Evolutionary conservation across 805 yeast species (phyloP).

Genomic region (Cyberlindnera bimundalis): DNA sequence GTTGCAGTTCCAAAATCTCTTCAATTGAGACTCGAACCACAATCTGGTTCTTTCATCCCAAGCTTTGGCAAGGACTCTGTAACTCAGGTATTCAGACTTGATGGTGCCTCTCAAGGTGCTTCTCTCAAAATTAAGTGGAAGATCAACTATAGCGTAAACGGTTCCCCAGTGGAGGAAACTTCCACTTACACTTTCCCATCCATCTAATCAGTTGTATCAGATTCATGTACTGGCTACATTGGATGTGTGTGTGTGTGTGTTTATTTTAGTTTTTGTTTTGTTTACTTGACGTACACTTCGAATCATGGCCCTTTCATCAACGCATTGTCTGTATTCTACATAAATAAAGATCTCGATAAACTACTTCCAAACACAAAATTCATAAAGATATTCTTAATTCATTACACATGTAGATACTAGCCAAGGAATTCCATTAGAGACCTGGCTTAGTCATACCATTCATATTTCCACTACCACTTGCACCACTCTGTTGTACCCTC

Average conservation of each 20-base stretch:
- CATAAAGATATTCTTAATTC: slow-evolving; percentile 1
- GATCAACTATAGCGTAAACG: slow-evolving; percentile 49
- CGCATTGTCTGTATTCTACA: too few species aligned
- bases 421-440: background rate
- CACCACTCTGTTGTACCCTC: slow-evolving; percentile 18
- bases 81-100: slow-evolving; percentile 46
- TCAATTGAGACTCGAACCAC: slow-evolving; percentile 57
- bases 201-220: background rate
- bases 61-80: slow-evolving; percentile 48
- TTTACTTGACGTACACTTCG: too few species aligned
- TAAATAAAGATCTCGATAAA: background rate
- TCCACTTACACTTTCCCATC: slow-evolving; percentile 47
- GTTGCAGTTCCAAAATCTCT: slow-evolving; percentile 70
- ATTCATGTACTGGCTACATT: too few species aligned
- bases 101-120: slow-evolving; percentile 32
- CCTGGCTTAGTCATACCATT: slow-evolving; percentile 1
- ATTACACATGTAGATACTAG: background rate
- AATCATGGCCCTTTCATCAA: too few species aligned
- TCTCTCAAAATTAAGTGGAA: slow-evolving; percentile 77
- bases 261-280: too few species aligned
- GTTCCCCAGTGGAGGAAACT: slow-evolving; percentile 48
- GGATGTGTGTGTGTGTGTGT: too few species aligned
- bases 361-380: background rate
- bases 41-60: slow-evolving; percentile 51
- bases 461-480: background rate